Base-by-base conservation (phyloP, 2,329 filamentous ascomycete genomes). In the Colletotrichum echinochloae region DNA sequence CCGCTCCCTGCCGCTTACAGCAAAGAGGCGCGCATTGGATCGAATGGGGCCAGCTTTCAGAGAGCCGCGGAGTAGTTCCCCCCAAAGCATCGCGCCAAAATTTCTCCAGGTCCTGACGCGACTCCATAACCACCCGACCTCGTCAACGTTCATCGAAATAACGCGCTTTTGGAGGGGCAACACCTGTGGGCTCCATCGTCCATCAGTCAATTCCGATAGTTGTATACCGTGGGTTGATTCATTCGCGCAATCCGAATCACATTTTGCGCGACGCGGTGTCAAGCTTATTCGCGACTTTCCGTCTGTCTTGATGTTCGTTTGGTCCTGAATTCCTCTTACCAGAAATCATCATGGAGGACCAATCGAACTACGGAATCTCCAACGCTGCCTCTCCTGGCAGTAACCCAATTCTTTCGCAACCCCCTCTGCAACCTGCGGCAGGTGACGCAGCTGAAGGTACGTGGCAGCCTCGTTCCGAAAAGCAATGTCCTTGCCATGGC, bases 301-400 rank as follows among this genome's bases (percentile, higher is more conserved):
- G 33, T 54, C 41, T 51, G 52, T 60, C 18, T 66, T 52, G 54
- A 68, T 68, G 66, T 48, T 26, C 49, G 68, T 70, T 70, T 39
- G 28, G 57, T 54, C 46, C 63, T 74, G 74, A 75, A 73, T 55
- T 35, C 26, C 20, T 35, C 30, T 66, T 60, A 65, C 70, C 72
- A 71, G 75, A 72, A 73, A 33, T 76, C 77, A 82, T 78, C 64
- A 91, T 91, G 89, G 89, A 91, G 72, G 88, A 88, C 74, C 83
- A 85, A 72, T 80, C 84, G 75, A 87, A 81, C 74, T 89, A 88
- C 75, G 88, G 84, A 79, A 90, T 88, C 73, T 86, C 88, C 74
- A 87, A 86, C 76, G 86, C 82, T 75, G 84, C 83, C 73, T 89
- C 88, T 56, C 88, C 88, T 48, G 82, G 83, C 72, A 86, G 83